These are phyloP conservation scores for Inonotus obliquus DNA, from an alignment of 1,284 basidiomycete species.

Conservation along the genomic window DNA sequence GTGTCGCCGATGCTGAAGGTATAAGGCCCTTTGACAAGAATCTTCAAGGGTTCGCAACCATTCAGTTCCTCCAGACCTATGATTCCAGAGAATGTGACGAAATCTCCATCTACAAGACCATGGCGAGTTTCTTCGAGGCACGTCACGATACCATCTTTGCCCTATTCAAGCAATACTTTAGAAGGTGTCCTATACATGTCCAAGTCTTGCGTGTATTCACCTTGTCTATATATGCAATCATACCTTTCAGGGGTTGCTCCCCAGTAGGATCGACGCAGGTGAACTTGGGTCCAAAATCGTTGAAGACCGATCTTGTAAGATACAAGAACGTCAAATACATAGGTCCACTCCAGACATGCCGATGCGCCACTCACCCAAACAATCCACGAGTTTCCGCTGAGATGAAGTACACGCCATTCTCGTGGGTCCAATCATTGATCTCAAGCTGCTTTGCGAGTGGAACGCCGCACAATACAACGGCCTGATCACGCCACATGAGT, in stretches of 20 bases:
- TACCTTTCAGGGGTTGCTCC: constrained; percentile 89
- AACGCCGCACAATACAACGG: constrained; percentile 84
- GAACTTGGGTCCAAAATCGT: constrained; percentile 95
- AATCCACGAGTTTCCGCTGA: constrained; percentile 90
- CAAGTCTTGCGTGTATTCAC: constrained; percentile 34
- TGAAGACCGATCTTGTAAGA: constrained; percentile 77
- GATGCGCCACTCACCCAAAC: constrained; percentile 68
- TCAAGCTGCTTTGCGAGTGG: constrained; percentile 83
- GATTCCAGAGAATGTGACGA: constrained; percentile 96
- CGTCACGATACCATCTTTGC: constrained; percentile 87
- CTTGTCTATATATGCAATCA: constrained; percentile 91
- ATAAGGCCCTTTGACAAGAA: constrained; percentile 94
- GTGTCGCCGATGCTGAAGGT: constrained; percentile 95
- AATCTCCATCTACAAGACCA: constrained; percentile 97
- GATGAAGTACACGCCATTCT: constrained; percentile 89
- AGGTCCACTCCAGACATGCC: not conserved
- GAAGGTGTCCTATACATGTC: not conserved
- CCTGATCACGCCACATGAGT: constrained; percentile 39
- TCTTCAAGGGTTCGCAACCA: constrained; percentile 85
- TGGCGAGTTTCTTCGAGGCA: constrained; percentile 97
- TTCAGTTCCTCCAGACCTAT: constrained; percentile 95
- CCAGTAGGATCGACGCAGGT: constrained; percentile 94
- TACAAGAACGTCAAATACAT: constrained; percentile 21
- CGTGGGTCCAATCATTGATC: constrained; percentile 92
- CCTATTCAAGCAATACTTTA: constrained; percentile 40